Base-by-base conservation (phyloP, 257 asterid species). In the Echium plantagineum region DNA sequence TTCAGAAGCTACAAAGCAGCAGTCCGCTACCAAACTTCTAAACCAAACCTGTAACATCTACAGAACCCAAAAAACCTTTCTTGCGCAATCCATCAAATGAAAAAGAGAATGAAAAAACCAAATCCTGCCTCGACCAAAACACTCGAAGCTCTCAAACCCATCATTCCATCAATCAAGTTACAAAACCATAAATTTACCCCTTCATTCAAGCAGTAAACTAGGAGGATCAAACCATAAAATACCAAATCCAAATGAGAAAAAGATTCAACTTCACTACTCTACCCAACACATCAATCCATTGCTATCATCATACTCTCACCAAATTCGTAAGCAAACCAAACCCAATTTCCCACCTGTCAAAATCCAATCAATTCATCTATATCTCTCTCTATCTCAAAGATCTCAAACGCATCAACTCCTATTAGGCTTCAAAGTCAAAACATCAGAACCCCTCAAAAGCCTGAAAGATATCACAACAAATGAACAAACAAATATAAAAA, bases 401-500 rank as follows among this genome's bases (percentile, higher is more conserved):
- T 38, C 55, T 16, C 6, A 18, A 62, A 35, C 60, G 63, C 66
- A 62, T 48, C 19, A 61, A 60, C 17, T 57, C 71, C 78, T 74
- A 67, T 78, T 71, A 72, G 58, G 74, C 80, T 77, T 63, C 80
- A 81, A 81, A 85, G 87, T 77, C 89, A 81, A 82, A 75, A 72
- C 13, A 56, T 59, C 80, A 68, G 79, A 74, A 71, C 73, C 84
- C 80, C 79, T 77, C 80, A 66, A 71, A 71, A 75, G 74, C 82
- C 83, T 84, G 82, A 55, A 72, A 69, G 38, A 77, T 57, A 55
- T 67, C 59, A 58, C 53, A 59, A 21, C 52, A 22, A 20, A 47
- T 13, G 38, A 60, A 56, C 57, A 7, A 20, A 65, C 71, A 67
- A 49, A 60, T 56, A 15, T 61, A 62, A 22, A 67, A 74, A 66